Conservation (phyloP, 2,329 filamentous ascomycete genomes). For the Cordyceps militaris region DNA sequence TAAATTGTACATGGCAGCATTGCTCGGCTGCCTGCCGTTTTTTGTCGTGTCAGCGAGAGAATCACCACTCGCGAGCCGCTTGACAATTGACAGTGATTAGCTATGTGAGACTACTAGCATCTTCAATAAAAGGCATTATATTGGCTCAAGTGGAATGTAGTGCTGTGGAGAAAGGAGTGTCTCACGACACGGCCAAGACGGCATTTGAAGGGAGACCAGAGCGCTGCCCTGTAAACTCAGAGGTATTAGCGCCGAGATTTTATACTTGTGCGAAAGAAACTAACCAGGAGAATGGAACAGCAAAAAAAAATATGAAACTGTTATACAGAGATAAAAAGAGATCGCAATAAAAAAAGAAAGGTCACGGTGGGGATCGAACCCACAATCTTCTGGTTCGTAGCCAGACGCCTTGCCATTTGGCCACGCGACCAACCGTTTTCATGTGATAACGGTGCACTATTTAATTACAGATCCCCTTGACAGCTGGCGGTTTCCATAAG, state of each 20-base stretch:
- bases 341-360: neutral
- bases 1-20: no score
- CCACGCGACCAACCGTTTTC: constrained; percentile 9
- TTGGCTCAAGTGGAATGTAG: constrained; percentile 4
- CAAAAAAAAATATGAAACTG: neutral
- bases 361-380: constrained; percentile 15
- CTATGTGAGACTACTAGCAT: neutral
- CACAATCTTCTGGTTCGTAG: constrained; percentile 15
- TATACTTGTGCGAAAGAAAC: neutral
- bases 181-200: neutral
- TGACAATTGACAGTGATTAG: neutral
- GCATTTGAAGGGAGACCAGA: neutral
- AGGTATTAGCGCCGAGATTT: no score
- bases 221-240: no score
- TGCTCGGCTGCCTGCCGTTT: no score
- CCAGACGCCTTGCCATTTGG: constrained; percentile 14
- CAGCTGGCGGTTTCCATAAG: no score
- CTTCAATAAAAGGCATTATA: neutral
- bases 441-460: neutral
- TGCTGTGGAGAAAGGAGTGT: constrained; percentile 7
- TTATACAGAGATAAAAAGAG: neutral
- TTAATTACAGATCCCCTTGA: neutral
- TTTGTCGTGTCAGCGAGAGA: no score
- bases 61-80: neutral
- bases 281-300: neutral